A percentile compares a stretch with the other conserved stretches of the same genome.
Conservation (phyloP, 202 grass and related monocot species). For the Panicum hallii region DNA sequence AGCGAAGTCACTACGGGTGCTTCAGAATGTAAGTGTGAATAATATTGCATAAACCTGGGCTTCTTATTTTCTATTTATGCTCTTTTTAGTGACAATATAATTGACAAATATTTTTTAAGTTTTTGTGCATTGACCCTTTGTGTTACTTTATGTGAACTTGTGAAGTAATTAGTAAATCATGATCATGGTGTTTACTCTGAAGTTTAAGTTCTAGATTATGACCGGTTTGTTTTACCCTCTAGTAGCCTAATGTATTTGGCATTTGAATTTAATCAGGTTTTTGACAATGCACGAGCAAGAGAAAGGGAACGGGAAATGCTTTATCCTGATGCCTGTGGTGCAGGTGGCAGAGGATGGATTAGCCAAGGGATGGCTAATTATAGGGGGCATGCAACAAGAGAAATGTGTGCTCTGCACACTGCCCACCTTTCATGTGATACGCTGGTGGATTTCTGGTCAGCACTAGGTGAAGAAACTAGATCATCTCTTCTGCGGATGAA, state of each 20-base stretch:
- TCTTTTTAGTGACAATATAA: constrained; percentile 28
- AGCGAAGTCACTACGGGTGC: constrained; percentile 70
- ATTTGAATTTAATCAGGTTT: constrained; percentile 69
- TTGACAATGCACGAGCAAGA: constrained; percentile 93
- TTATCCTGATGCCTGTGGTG: constrained; percentile 99
- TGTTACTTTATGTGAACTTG: constrained; percentile 43
- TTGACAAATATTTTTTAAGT: constrained; percentile 25
- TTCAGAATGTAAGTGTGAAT: constrained; percentile 82
- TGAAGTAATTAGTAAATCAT: constrained; percentile 31
- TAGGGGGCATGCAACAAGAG: constrained; percentile 82
- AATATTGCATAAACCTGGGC: not conserved
- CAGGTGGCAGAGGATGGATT: constrained; percentile 93
- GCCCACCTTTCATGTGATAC: constrained; percentile 90
- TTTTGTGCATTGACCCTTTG: constrained; percentile 7
- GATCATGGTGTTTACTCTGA: constrained; percentile 9
- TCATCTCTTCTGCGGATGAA: constrained; percentile 89
- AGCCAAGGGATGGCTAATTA: constrained; percentile 82
- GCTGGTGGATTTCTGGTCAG: constrained; percentile 96
- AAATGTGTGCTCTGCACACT: constrained; percentile 95
- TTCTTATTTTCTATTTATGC: constrained; percentile 28
- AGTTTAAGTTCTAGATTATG: constrained; percentile 23
- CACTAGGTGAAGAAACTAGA: constrained; percentile 86
- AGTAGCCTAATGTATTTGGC: constrained; percentile 18
- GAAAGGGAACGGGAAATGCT: constrained; percentile 94
- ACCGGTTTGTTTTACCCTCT: constrained; percentile 17